Base-by-base conservation (phyloP, 2,329 filamentous ascomycete genomes). In the Hirsutella thompsonii region DNA sequence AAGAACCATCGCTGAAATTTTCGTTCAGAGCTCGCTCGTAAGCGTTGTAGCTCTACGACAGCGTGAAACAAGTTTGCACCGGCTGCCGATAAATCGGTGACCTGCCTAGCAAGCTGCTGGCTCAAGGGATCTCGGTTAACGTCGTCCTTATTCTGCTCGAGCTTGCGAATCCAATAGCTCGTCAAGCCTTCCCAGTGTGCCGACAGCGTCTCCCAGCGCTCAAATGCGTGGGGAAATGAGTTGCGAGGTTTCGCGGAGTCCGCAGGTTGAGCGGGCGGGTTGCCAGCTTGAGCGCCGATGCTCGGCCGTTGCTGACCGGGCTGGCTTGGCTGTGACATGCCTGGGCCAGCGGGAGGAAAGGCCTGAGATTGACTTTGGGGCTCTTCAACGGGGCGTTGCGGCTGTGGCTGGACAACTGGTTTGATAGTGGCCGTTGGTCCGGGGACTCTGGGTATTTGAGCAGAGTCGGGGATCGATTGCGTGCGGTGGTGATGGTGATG, bases 1-100 rank as follows among this genome's bases (percentile, higher is more conserved):
- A 94, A 94, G 63, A 96, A 96, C 92, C 92, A 98, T 39, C 92
- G 77, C 62, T 98, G 92, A 53, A 98, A 98, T 58, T 96, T 96
- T 48, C 92, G 80, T 61, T 98, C 92, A 0, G 90, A 96, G 42
- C 88, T 94, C 30, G 92, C 92, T 35, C 92, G 83, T 20, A 98
- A 70, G 23, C 92, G 81, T 59, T 98, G 92, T 36, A 98, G 68
- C 61, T 98, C 92, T 3, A 98, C 92, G 0, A 98, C 89, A 9
- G 92, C 92, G 58, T 98, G 92, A 60, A 98, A 98, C 0, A 98
- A 70, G 52, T 98, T 98, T 5, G 92, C 92, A 11, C 92, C 92
- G 1, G 92, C 92, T 8, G 92, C 92, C 20, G 92, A 95, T n/a
- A 98, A 71, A 57, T 98, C 92, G 0, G 87, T 94, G 40, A 98